phyloP scores from a whole-genome alignment of 768 basidiomycete genomes.

The Cystofilobasidium ferigula region DNA sequence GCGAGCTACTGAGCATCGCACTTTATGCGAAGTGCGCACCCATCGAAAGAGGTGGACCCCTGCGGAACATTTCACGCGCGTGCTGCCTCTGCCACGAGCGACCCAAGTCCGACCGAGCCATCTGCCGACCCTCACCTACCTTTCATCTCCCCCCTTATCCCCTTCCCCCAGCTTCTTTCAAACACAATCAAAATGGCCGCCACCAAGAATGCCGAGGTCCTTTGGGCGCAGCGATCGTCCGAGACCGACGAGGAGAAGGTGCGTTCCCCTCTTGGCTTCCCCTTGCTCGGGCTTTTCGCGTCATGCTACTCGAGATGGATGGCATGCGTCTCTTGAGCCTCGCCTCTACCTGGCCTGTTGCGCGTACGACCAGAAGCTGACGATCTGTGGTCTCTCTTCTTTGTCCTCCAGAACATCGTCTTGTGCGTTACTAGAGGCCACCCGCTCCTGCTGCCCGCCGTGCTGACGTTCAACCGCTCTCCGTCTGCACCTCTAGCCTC shows the following conservation, averaged over 20 bases:
- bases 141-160: neutral
- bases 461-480: neutral
- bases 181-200: constrained; percentile 3
- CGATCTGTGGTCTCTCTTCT: neutral
- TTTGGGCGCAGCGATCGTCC: constrained; percentile 91
- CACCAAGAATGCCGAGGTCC: constrained; percentile 50
- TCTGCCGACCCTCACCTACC: neutral
- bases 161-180: neutral
- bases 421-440: constrained; percentile 36
- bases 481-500: constrained; percentile 14
- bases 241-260: constrained; percentile 58
- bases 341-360: neutral
- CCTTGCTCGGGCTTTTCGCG: neutral
- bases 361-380: neutral
- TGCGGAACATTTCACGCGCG: neutral
- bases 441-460: neutral
- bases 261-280: constrained; percentile 23
- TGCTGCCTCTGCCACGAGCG: neutral
- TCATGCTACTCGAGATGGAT: neutral
- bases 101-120: neutral
- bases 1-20: no score
- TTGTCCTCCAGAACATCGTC: constrained; percentile 61
- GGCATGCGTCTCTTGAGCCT: neutral
- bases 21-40: no score
- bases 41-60: neutral